phyloP scores from a whole-genome alignment of 768 basidiomycete species.

The Porphyrellus cyaneotinctus region DNA sequence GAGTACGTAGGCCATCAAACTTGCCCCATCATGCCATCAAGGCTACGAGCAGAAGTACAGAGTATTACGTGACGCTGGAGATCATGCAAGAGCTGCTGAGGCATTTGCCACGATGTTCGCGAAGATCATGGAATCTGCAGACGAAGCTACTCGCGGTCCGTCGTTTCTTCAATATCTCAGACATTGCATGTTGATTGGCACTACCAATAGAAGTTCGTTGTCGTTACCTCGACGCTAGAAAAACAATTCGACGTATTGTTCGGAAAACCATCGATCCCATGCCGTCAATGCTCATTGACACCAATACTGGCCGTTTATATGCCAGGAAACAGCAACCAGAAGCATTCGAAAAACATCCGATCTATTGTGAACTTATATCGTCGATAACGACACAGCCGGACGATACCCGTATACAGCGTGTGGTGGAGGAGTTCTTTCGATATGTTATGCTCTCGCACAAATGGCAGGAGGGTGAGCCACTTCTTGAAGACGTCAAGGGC shows the following conservation, averaged over 20 bases:
- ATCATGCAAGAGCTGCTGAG: background rate
- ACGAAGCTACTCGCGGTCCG: background rate
- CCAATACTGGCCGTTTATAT: background rate
- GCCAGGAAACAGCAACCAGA: background rate
- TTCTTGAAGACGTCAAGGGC: background rate
- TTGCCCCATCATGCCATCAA: background rate
- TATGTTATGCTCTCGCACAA: slow-evolving; percentile 7
- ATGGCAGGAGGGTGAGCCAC: background rate
- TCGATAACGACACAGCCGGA: background rate
- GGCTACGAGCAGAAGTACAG: background rate
- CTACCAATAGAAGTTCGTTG: background rate
- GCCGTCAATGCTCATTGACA: background rate
- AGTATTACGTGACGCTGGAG: background rate
- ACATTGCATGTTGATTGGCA: background rate
- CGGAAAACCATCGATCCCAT: background rate
- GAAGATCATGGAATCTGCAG: background rate
- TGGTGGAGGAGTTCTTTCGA: background rate
- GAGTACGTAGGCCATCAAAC: background rate
- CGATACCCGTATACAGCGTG: background rate
- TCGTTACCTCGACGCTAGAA: background rate
- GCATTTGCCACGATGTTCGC: background rate
- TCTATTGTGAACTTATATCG: background rate
- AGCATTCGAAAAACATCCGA: background rate
- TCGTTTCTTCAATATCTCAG: background rate
- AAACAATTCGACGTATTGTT: background rate